Conservation (phyloP, 768 basidiomycete species). For the Candolleomyces eurysporus region DNA sequence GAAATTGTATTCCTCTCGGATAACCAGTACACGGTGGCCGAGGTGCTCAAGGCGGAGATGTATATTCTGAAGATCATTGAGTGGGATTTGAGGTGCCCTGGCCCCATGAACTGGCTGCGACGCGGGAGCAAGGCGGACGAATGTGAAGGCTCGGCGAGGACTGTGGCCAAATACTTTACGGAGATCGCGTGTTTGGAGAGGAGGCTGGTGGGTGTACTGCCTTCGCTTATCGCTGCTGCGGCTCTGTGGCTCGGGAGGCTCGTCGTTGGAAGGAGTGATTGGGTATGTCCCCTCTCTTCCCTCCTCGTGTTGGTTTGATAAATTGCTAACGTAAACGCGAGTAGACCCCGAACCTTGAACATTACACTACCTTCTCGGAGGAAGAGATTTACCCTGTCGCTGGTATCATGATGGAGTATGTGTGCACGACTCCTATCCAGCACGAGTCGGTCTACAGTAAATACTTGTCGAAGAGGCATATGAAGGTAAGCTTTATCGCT, state of each 20-base stretch:
- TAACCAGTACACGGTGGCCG: slow-evolving; percentile 83
- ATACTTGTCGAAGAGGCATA: slow-evolving; percentile 85
- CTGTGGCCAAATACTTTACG: slow-evolving; percentile 90
- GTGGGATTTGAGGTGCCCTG: slow-evolving; percentile 93
- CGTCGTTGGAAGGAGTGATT: slow-evolving; percentile 76
- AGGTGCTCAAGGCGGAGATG: slow-evolving; percentile 67
- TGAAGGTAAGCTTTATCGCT: slow-evolving; percentile 56
- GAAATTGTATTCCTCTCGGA: slow-evolving; percentile 89
- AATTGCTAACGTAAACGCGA: neutral
- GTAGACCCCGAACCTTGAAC: slow-evolving; percentile 80
- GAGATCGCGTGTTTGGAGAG: slow-evolving; percentile 93
- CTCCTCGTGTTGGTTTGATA: slow-evolving; percentile 6
- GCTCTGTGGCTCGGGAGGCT: slow-evolving; percentile 87
- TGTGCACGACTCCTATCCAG: slow-evolving; percentile 65
- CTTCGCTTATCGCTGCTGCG: slow-evolving; percentile 86
- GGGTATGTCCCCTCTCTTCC: slow-evolving; percentile 56
- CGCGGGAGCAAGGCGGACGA: slow-evolving; percentile 95
- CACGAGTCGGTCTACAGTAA: slow-evolving; percentile 91
- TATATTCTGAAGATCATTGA: slow-evolving; percentile 91
- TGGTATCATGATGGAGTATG: slow-evolving; percentile 89
- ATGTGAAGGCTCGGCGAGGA: slow-evolving; percentile 88
- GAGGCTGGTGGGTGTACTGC: slow-evolving; percentile 75
- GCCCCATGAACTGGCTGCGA: slow-evolving; percentile 90
- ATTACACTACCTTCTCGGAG: slow-evolving; percentile 93
- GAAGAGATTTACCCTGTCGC: slow-evolving; percentile 83